These are phyloP conservation scores for Peronospora tabacina DNA, from an alignment of 352 stramenopile species.

Conservation along the genomic window DNA sequence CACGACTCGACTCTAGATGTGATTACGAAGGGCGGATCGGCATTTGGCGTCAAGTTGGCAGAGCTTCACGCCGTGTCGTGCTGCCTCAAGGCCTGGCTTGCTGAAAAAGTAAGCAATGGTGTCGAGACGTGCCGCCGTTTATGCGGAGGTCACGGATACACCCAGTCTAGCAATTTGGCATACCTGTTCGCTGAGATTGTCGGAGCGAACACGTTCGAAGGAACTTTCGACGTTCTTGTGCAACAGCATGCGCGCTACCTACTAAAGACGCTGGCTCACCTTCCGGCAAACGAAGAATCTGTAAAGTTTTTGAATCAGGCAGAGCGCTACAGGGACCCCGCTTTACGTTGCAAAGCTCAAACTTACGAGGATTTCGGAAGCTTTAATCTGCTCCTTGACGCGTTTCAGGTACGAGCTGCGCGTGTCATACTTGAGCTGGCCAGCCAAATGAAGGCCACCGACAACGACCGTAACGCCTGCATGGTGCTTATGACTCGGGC, in stretches of 20 bases:
- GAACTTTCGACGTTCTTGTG: constrained; percentile 63
- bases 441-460: constrained; percentile 33
- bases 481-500: constrained; percentile 49
- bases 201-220: constrained; percentile 52
- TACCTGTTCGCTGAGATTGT: constrained; percentile 35
- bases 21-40: constrained; percentile 28
- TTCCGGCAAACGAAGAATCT: constrained; percentile 11
- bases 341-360: constrained; percentile 32
- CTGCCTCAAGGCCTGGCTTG: constrained; percentile 47
- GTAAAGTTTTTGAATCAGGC: constrained; percentile 31
- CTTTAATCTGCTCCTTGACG: constrained; percentile 31
- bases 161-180: constrained; percentile 28
- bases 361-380: constrained; percentile 29
- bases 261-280: constrained; percentile 30
- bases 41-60: constrained; percentile 36
- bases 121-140: constrained; percentile 43
- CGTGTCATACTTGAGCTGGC: constrained; percentile 27
- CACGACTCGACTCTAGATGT: constrained; percentile 31
- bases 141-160: constrained; percentile 38
- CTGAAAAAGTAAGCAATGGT: constrained; percentile 33
- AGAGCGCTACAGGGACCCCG: constrained; percentile 25
- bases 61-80: constrained; percentile 50
- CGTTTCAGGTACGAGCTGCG: constrained; percentile 33
- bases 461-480: constrained; percentile 41
- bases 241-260: constrained; percentile 58